These are phyloP conservation scores for Penicillium chermesinum DNA, from an alignment of 495 filamentous ascomycete species.

Conservation along the genomic window DNA sequence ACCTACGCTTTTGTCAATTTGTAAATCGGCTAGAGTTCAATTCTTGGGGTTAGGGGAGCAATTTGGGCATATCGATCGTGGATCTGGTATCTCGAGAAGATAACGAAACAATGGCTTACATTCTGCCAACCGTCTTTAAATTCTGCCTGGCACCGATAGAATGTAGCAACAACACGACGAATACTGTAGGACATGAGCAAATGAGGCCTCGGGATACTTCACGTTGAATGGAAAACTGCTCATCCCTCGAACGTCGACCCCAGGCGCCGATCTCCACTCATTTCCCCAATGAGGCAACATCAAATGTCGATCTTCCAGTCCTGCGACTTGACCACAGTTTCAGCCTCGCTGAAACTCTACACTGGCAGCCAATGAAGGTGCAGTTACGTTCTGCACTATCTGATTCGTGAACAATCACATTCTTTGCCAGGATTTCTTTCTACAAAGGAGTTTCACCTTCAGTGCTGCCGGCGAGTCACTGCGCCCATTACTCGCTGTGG, in stretches of 20 bases:
- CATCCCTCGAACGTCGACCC: no score
- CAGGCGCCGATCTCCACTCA: no score
- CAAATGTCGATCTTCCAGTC: background rate
- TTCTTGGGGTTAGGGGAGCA: constrained; percentile 8
- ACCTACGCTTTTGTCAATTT: constrained; percentile 8
- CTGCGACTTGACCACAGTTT: background rate
- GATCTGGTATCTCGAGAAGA: constrained; percentile 5
- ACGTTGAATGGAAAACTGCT: no score
- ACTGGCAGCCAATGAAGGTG: background rate
- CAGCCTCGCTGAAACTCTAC: background rate
- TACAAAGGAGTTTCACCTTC: background rate
- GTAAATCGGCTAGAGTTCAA: constrained; percentile 21
- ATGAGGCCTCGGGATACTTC: no score
- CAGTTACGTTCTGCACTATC: background rate
- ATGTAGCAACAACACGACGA: no score
- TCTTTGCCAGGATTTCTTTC: background rate
- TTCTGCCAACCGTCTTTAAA: no score
- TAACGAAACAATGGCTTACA: constrained; percentile 5
- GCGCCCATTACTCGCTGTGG: background rate
- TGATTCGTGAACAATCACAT: background rate
- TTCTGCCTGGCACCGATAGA: no score
- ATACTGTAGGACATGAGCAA: no score
- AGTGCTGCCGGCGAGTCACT: background rate
- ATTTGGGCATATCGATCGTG: background rate
- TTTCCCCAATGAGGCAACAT: no score